Base-by-base conservation (phyloP, 176 grass and related monocot species). In the Bolboschoenus planiculmis region DNA sequence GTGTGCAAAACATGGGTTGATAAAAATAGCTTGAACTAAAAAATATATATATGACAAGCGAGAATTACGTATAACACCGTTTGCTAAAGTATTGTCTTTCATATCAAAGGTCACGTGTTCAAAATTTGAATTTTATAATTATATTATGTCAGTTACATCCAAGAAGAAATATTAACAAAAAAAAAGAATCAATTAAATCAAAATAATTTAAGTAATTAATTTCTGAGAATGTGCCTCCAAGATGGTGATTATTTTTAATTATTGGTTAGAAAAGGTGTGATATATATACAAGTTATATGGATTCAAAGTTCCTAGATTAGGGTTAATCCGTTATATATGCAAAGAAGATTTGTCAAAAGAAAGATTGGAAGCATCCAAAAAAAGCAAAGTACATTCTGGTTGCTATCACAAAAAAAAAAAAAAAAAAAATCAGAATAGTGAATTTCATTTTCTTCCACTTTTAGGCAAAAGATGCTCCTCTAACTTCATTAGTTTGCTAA, bases 401-500 rank as follows among this genome's bases (percentile, higher is more conserved):
- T 43, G n/a, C 63, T 81, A 14, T 81, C 33, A 43, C n/a, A n/a
- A n/a, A n/a, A n/a, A n/a, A n/a, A n/a, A n/a, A n/a, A n/a, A n/a
- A n/a, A n/a, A n/a, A n/a, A 42, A 36, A 53, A 34, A 43, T 21
- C 56, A 61, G 44, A 80, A 60, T 16, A 81, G 26, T 64, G 56
- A 58, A 27, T 33, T 63, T 47, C 36, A 48, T 81, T 81, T 81
- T 63, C 79, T 31, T 43, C 79, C 39, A 40, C 79, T 63, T 81
- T 81, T 29, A 61, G 21, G 21, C 35, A 81, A 64, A 81, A 81
- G 51, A 81, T 81, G 51, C 79, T 64, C 37, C 0, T 1, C 3
- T 81, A 81, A 81, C 56, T 81, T 61, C 35, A 47, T 81, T 44
- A 42, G 21, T 48, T 61, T 81, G 37, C 42, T 81, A 81, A 81